Percentiles rank a stretch among this genome's conserved stretches.
These are phyloP conservation scores for Phanerochaete sordida DNA, from an alignment of 768 basidiomycete species.

Conservation along the genomic window DNA sequence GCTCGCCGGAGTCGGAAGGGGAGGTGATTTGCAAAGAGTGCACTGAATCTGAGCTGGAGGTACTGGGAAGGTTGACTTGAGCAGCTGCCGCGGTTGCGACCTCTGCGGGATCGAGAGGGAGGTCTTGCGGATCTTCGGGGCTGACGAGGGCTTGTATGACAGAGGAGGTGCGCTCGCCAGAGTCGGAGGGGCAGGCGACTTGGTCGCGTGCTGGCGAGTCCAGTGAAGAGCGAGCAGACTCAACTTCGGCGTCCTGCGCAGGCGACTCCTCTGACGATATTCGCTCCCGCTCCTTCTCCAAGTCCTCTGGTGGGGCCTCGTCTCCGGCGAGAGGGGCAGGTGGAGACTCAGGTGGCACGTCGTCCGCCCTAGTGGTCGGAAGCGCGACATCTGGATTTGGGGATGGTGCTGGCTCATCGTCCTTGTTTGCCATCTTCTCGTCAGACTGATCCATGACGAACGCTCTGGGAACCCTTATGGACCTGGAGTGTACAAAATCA, in stretches of 20 bases:
- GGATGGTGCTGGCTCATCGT: not conserved
- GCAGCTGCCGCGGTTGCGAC: not conserved
- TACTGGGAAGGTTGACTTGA: not conserved
- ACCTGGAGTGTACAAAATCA: not conserved
- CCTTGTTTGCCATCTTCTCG: not conserved
- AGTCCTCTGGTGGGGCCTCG: not conserved
- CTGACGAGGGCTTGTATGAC: not conserved
- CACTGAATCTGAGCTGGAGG: not conserved
- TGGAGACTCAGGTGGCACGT: not conserved
- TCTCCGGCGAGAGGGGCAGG: not conserved
- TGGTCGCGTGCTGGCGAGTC: not conserved
- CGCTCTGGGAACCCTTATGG: not conserved
- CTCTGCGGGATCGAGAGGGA: not conserved
- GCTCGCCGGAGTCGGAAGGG: no score
- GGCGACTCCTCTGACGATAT: not conserved
- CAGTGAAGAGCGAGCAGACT: not conserved
- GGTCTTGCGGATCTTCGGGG: not conserved
- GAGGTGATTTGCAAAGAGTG: no score
- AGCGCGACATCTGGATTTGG: not conserved
- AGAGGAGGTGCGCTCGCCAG: not conserved
- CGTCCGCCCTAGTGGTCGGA: not conserved
- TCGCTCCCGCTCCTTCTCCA: not conserved
- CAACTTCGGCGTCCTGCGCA: not conserved
- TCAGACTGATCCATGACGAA: not conserved
- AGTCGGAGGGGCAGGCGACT: not conserved